Percentiles rank a stretch among this genome's conserved stretches.
Conservation (phyloP, 2,329 filamentous ascomycete species). For the Aspergillus oerlinghausenensis region DNA sequence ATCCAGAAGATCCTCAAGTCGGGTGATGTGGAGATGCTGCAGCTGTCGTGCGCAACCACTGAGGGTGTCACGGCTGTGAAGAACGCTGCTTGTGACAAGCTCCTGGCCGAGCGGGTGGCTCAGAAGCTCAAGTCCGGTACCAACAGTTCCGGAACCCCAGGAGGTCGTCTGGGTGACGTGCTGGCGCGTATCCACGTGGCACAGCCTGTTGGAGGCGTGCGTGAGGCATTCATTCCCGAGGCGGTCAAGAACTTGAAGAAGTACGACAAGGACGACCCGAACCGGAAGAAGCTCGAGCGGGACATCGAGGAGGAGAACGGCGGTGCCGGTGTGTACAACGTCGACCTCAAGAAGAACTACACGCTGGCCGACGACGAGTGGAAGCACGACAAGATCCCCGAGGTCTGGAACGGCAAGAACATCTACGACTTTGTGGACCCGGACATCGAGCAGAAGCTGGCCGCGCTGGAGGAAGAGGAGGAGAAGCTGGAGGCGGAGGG, state of each 20-base stretch:
- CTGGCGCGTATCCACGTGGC: constrained; percentile 95
- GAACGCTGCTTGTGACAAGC: constrained; percentile 86
- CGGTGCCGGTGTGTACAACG: constrained; percentile 91
- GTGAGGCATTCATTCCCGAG: constrained; percentile 85
- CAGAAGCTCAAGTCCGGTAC: constrained; percentile 91
- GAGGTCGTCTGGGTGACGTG: constrained; percentile 81
- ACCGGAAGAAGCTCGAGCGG: constrained; percentile 70
- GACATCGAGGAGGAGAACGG: constrained; percentile 90
- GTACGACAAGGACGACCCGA: constrained; percentile 86
- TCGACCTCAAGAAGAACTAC: constrained; percentile 87
- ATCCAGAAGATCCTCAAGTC: constrained; percentile 77
- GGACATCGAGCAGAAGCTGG: constrained; percentile 90
- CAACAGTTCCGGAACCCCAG: constrained; percentile 70
- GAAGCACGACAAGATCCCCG: constrained; percentile 94
- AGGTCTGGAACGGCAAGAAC: constrained; percentile 92
- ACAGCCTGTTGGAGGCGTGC: constrained; percentile 77
- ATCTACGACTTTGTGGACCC: constrained; percentile 96
- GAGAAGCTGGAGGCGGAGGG: constrained; percentile 87
- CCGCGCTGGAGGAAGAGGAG: constrained; percentile 90
- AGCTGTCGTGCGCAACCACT: constrained; percentile 90
- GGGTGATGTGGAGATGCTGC: constrained; percentile 85
- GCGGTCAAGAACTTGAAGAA: constrained; percentile 75
- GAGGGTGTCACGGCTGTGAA: constrained; percentile 94
- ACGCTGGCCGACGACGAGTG: constrained; percentile 82
- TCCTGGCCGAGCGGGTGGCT: constrained; percentile 87